A percentile compares a stretch with the other conserved stretches of the same genome.
These are phyloP conservation scores for Hyaloscypha hepaticicola DNA, from an alignment of 495 filamentous ascomycete species.

Conservation along the genomic window DNA sequence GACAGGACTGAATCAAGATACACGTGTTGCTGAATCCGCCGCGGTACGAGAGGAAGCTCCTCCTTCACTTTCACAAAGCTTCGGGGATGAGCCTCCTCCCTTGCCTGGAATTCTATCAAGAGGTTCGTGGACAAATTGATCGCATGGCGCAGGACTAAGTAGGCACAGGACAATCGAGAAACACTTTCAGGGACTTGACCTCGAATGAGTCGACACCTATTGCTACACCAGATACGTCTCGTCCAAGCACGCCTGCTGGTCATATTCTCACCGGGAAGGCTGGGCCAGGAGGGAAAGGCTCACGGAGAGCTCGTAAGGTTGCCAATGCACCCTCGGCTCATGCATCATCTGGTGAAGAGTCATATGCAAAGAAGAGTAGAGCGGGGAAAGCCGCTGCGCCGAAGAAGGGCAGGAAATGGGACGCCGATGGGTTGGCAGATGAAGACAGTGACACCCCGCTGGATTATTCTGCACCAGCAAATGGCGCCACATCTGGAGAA, in stretches of 20 bases:
- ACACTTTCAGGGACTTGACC: conserved; percentile 40
- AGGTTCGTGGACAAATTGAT: conserved; percentile 5
- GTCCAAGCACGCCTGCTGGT: conserved; percentile 68
- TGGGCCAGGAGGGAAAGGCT: conserved; percentile 70
- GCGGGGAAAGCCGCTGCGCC: conserved; percentile 48
- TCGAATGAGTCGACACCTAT: conserved; percentile 64
- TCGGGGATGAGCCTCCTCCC: conserved; percentile 45
- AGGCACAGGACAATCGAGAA: conserved; percentile 40
- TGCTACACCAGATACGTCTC: conserved; percentile 72
- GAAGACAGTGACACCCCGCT: conserved; percentile 79
- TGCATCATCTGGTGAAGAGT: conserved; percentile 83
- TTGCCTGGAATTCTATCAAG: conserved; percentile 40
- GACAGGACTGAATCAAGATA: conserved; percentile 32
- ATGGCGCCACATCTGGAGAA: conserved; percentile 51
- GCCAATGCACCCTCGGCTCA: conserved; percentile 60
- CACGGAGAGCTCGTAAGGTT: conserved; percentile 79
- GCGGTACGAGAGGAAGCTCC: conserved; percentile 46
- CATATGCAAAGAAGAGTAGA: conserved; percentile 48
- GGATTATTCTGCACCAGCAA: conserved; percentile 76
- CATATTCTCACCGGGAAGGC: conserved; percentile 71
- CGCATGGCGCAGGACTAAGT: conserved; percentile 8
- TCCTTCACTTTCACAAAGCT: conserved; percentile 39
- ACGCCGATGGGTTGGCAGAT: conserved; percentile 82
- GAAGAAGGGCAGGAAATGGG: conserved; percentile 90
- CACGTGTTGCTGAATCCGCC: conserved; percentile 36